Conservation (phyloP, 192 early-diverging fungal genomes). For the Coemansia sp. region DNA sequence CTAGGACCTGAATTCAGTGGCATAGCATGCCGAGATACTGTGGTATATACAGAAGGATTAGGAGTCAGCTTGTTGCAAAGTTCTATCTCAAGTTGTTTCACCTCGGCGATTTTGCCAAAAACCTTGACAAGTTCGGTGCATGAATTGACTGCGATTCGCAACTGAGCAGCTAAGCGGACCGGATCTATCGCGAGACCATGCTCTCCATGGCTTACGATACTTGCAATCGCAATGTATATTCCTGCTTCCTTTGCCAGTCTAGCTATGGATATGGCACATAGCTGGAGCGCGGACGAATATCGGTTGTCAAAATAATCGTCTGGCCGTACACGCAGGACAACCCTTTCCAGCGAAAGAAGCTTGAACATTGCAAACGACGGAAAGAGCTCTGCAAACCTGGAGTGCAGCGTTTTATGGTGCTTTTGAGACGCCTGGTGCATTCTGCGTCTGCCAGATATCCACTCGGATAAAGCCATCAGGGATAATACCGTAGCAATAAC, state of each 20-base stretch:
- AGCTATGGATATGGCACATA: slow-evolving; percentile 9
- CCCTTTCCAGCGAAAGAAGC: slow-evolving; percentile 21
- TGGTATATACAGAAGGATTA: not conserved
- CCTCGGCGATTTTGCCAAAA: slow-evolving; percentile 9
- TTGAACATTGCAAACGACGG: slow-evolving; percentile 28
- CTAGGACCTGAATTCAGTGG: not conserved
- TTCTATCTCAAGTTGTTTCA: slow-evolving; percentile 13
- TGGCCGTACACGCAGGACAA: slow-evolving; percentile 8
- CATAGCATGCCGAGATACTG: not conserved
- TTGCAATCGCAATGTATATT: slow-evolving; percentile 12
- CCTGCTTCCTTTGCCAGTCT: slow-evolving; percentile 9
- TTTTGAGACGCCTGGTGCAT: not conserved
- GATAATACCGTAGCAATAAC: slow-evolving; percentile 2
- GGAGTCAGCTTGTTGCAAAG: slow-evolving; percentile 11
- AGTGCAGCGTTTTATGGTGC: slow-evolving; percentile 13
- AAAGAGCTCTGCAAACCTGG: slow-evolving; percentile 20
- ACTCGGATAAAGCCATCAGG: slow-evolving; percentile 8
- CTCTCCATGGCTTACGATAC: not conserved
- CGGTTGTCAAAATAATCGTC: slow-evolving; percentile 25
- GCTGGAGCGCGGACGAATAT: not conserved
- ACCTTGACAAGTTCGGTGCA: slow-evolving; percentile 10
- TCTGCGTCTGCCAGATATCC: slow-evolving; percentile 15
- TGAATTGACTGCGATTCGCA: slow-evolving; percentile 7
- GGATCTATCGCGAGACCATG: not conserved
- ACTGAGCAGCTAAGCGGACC: not conserved